Percentiles rank a stretch among this genome's conserved stretches.
phyloP scores from a whole-genome alignment of 2,329 filamentous ascomycete species.

The Aspergillus pseudotamarii region DNA sequence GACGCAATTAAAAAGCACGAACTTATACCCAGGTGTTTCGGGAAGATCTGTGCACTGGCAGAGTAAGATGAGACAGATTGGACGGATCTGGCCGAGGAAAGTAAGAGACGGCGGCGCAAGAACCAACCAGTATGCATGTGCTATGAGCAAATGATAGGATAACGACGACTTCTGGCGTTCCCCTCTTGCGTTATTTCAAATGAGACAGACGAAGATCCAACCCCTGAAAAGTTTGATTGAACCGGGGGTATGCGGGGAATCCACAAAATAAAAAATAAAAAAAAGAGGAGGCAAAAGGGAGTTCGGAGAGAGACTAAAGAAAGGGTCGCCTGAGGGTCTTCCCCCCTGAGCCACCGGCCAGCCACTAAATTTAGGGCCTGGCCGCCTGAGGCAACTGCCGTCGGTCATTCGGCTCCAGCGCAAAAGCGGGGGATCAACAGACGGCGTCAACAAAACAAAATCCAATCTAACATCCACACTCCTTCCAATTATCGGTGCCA shows the following conservation, averaged over 20 bases:
- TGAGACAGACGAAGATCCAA: conserved; percentile 9
- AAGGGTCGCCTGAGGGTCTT: not conserved
- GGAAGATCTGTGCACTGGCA: conserved; percentile 26
- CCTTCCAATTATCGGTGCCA: not conserved
- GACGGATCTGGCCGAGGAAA: conserved; percentile 34
- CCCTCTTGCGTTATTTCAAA: not conserved
- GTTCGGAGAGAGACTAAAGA: conserved; percentile 7
- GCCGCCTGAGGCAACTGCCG: conserved; percentile 9
- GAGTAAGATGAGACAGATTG: conserved; percentile 19
- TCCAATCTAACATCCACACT: not conserved
- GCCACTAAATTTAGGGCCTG: conserved; percentile 5
- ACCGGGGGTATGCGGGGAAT: conserved; percentile 13
- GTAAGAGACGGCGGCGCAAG: conserved; percentile 33
- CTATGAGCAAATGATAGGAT: conserved; percentile 15
- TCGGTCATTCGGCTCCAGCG: conserved; percentile 17
- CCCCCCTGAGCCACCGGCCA: not conserved
- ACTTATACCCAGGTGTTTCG: conserved; percentile 17
- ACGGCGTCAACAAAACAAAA: conserved; percentile 9
- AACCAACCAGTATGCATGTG: conserved; percentile 40
- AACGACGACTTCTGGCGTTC: not conserved
- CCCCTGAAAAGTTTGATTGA: conserved; percentile 13
- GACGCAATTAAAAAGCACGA: conserved; percentile 26
- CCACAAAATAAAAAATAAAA: conserved; percentile 14
- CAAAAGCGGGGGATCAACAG: conserved; percentile 34
- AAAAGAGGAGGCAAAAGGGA: conserved; percentile 9